Percentiles rank a stretch among this genome's conserved stretches.
phyloP scores from a whole-genome alignment of 2,329 filamentous ascomycete genomes.

The Colletotrichum tabaci region DNA sequence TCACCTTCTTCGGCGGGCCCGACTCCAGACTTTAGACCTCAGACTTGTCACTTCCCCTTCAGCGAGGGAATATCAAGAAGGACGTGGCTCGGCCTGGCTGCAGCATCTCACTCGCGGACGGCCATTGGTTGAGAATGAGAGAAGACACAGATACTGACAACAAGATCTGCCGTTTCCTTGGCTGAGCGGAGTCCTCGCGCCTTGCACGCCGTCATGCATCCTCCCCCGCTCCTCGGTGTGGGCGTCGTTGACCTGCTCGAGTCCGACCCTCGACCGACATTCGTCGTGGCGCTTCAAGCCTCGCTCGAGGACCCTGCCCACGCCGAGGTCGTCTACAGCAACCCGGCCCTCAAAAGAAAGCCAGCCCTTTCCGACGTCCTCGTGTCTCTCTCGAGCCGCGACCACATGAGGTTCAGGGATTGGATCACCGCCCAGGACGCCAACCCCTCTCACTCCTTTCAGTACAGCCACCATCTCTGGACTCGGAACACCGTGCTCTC shows the following conservation, averaged over 20 bases:
- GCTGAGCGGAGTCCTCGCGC: conserved; percentile 37
- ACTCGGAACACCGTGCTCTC: conserved; percentile 53
- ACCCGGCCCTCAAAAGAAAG: conserved; percentile 53
- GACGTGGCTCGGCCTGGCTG: conserved; percentile 14
- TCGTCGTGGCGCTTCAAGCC: conserved; percentile 51
- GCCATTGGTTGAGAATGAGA: conserved; percentile 40
- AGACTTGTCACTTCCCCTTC: not conserved
- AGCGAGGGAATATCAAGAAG: not conserved
- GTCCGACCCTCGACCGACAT: conserved; percentile 59
- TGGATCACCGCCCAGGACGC: conserved; percentile 52
- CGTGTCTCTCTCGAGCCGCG: conserved; percentile 49
- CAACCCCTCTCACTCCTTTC: conserved; percentile 47
- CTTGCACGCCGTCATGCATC: conserved; percentile 37
- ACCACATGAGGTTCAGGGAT: conserved; percentile 55
- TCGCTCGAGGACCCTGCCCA: conserved; percentile 37
- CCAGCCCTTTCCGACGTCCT: conserved; percentile 51
- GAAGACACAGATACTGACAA: conserved; percentile 31
- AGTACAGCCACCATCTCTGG: conserved; percentile 54
- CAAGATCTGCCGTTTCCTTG: conserved; percentile 38
- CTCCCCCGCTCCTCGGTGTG: conserved; percentile 44
- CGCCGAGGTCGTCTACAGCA: conserved; percentile 52
- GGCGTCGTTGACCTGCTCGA: conserved; percentile 58
- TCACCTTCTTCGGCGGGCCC: conserved; percentile 27
- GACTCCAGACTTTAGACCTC: not conserved
- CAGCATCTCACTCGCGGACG: conserved; percentile 5